These are phyloP conservation scores for Neopestalotiopsis rosae DNA, from an alignment of 2,329 filamentous ascomycete species.

Conservation along the genomic window DNA sequence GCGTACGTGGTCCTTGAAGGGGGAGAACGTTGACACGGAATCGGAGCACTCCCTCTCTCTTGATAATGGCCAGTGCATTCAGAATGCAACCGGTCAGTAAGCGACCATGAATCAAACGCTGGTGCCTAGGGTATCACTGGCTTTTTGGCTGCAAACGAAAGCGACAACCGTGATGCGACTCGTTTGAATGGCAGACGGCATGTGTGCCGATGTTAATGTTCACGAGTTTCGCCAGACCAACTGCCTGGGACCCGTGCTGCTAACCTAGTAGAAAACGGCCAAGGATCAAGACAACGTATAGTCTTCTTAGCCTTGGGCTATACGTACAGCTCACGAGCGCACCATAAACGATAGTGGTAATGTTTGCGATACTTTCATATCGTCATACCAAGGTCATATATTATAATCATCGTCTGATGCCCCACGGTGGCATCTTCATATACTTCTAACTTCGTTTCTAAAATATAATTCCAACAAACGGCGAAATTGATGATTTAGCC, in stretches of 20 bases:
- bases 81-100: too few species aligned
- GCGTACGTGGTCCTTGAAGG: neutral
- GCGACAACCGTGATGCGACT: too few species aligned
- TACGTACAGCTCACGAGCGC: neutral
- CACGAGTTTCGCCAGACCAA: too few species aligned
- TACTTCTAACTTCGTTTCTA: neutral
- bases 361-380: neutral
- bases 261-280: too few species aligned
- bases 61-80: neutral
- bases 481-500: neutral
- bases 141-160: too few species aligned
- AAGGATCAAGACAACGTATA: neutral
- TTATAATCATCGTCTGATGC: neutral
- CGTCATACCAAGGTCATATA: neutral
- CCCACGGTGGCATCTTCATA: neutral
- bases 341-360: neutral
- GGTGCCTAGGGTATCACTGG: too few species aligned
- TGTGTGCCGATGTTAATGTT: too few species aligned
- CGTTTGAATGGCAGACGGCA: too few species aligned
- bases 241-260: too few species aligned
- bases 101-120: too few species aligned
- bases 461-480: neutral
- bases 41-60: neutral
- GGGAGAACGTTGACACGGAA: neutral
- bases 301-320: neutral